These are phyloP conservation scores for Amauroascus niger DNA, from an alignment of 2,329 filamentous ascomycete genomes.

Conservation along the genomic window DNA sequence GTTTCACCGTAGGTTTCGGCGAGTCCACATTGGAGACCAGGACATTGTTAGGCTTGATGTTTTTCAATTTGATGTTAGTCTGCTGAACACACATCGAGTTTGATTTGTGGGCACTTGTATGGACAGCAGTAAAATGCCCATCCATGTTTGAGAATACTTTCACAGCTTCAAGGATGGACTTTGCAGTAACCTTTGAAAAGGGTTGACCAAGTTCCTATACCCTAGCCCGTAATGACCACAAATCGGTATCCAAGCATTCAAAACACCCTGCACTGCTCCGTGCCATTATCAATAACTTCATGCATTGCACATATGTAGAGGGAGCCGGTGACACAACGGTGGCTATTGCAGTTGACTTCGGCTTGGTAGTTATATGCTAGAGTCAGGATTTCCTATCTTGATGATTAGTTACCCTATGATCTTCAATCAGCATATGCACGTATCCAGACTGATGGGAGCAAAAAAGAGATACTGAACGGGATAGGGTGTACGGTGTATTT, in stretches of 20 bases:
- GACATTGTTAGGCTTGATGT: conserved; percentile 15
- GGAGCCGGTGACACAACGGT: conserved; percentile 8
- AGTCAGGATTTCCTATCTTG: conserved; percentile 9
- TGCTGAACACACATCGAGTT: neutral
- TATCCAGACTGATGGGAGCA: neutral
- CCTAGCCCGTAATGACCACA: conserved; percentile 11
- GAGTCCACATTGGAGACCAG: conserved; percentile 10
- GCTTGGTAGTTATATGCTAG: too few relatives aligned
- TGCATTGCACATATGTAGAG: conserved; percentile 8
- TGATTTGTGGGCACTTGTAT: conserved; percentile 7
- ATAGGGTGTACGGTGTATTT: conserved; percentile 4
- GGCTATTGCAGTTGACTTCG: too few relatives aligned
- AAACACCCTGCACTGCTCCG: conserved; percentile 15
- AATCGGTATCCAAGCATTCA: conserved; percentile 15
- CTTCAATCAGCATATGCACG: conserved; percentile 9
- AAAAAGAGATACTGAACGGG: neutral
- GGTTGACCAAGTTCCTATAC: neutral
- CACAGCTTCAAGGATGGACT: conserved; percentile 13
- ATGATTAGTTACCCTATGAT: conserved; percentile 3
- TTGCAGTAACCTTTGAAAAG: conserved; percentile 10
- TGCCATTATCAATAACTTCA: conserved; percentile 14
- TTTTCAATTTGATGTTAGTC: neutral
- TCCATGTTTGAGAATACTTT: conserved; percentile 15
- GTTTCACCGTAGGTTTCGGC: conserved; percentile 10
- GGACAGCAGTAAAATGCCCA: conserved; percentile 12